Base-by-base conservation (phyloP, 2,329 filamentous ascomycete species). In the Fusarium domesticum region DNA sequence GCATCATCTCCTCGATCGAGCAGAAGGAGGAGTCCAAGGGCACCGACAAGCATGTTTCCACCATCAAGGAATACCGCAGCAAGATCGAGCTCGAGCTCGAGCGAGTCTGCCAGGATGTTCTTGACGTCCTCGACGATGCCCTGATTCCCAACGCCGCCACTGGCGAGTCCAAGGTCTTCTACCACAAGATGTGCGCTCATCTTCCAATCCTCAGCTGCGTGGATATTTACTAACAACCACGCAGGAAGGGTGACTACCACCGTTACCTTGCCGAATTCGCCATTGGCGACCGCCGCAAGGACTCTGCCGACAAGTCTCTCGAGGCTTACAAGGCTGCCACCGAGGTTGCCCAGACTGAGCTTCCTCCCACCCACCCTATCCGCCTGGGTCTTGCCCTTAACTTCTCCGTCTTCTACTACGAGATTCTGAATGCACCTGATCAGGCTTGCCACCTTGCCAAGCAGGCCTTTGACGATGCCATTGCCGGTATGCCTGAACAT, bases 21-120 rank as follows among this genome's bases (percentile, higher is more conserved):
- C 92, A 97, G 77, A 97, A 97, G 85, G 92, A 97, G 80, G 92
- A 97, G 78, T 93, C 90, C 70, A 97, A 96, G 84, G 92, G 92
- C 69, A 89, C 87, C 60, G 89, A 95, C 67, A 92, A 93, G 81
- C 92, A 97, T 74, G 89, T 96, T 65, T 71, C 77, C 63, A 90
- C 88, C 74, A 97, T 97, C 77, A 87, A 88, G 71, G 90, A 96
- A 56, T 97, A 97, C 81, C 92, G 92, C 68, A 84, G 90, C 77
- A 96, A 96, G 87, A 97, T 97, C 66, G 92, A 97, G 83, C 80
- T 78, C 65, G 92, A 97, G 80, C 85, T 97, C 64, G 92, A 93
- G 83, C 88, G 91, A 78, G 89, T 96, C 74, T 97, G 92, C 83
- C 84, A 96, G 77, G 92, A 97, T 77, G 89, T 96, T 61, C 86